Conservation (phyloP, 2,329 filamentous ascomycete species). For the Talaromyces rugulosus region DNA sequence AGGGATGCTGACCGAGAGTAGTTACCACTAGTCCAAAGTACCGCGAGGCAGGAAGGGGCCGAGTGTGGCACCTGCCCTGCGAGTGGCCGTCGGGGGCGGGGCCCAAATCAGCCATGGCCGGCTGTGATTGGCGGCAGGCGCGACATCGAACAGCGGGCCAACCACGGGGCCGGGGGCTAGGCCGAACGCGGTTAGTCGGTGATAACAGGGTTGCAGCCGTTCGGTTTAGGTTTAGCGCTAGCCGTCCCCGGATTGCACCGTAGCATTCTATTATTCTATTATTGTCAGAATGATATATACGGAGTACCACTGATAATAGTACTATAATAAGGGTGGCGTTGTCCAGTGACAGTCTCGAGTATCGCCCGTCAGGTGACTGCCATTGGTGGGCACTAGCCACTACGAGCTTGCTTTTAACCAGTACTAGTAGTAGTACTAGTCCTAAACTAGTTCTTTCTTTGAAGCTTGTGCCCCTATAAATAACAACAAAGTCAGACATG, state of each 20-base stretch:
- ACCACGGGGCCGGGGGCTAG: neutral
- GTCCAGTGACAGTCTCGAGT: no score
- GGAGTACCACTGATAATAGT: no score
- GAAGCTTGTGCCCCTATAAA: neutral
- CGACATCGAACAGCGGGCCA: neutral
- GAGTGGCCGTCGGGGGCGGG: neutral
- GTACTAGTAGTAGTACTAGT: neutral
- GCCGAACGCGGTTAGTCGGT: neutral
- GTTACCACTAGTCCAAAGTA: no score
- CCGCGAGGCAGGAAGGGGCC: neutral
- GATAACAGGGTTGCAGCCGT: conserved; percentile 12
- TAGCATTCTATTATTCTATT: neutral
- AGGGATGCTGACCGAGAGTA: neutral
- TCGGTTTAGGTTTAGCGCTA: neutral
- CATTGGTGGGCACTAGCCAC: neutral
- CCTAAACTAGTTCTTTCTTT: neutral
- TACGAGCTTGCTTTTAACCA: no score
- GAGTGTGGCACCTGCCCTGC: neutral
- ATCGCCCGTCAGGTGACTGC: neutral
- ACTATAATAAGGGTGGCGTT: no score
- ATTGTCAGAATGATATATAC: neutral
- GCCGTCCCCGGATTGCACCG: conserved; percentile 7
- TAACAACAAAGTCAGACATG: neutral
- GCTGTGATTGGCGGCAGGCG: neutral
- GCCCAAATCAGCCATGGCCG: neutral